Evolutionary conservation across 805 yeast genomes (phyloP).

Genomic region (Yamadazyma nakazawae): DNA sequence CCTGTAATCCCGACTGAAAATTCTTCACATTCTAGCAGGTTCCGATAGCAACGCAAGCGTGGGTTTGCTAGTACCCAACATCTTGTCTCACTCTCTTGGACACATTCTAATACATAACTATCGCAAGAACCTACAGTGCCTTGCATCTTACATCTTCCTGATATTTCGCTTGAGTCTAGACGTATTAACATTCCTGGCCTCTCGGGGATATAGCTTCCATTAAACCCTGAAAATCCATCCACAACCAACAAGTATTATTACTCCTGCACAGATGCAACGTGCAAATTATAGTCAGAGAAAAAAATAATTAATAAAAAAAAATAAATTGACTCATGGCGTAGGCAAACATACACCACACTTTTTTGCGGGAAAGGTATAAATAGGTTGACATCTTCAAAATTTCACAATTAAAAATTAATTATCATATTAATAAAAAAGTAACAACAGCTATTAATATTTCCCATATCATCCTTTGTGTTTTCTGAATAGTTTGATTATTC

Average conservation of each 20-base stretch:
- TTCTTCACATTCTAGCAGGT: slow-evolving; percentile 1
- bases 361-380: slow-evolving; percentile 6
- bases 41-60: slow-evolving; percentile 1
- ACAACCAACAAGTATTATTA: not conserved
- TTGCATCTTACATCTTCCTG: no score
- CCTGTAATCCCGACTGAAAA: slow-evolving; percentile 5
- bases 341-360: slow-evolving; percentile 3
- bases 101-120: no score
- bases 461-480: not conserved
- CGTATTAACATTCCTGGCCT: not conserved
- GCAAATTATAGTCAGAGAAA: not conserved
- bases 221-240: slow-evolving; percentile 3
- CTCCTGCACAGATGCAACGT: slow-evolving; percentile 5
- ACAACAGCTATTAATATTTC: not conserved
- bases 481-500: not conserved
- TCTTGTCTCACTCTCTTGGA: not conserved
- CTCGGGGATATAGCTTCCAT: not conserved
- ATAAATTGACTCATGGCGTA: slow-evolving; percentile 9
- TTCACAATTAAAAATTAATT: not conserved
- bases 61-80: slow-evolving; percentile 1
- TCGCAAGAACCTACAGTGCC: no score
- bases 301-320: not conserved
- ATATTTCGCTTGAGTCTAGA: no score
- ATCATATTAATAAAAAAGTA: not conserved
- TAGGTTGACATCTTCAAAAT: slow-evolving; percentile 1